Percentiles rank a stretch among this genome's conserved stretches.
Evolutionary conservation across 495 filamentous ascomycete genomes (phyloP).

Genomic region (Lophiostoma macrostomum): DNA sequence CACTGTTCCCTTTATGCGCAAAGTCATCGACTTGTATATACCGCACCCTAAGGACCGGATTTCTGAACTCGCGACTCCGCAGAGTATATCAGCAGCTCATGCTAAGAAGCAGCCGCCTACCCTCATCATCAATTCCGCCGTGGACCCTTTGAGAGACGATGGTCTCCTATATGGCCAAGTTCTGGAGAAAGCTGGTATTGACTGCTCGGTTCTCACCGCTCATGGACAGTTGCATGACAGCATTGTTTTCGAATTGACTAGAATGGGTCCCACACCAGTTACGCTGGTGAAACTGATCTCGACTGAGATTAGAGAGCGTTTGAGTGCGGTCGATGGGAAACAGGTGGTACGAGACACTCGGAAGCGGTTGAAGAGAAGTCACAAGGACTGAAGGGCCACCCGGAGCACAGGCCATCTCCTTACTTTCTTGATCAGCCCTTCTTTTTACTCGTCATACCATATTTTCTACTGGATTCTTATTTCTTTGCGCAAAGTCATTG

Average conservation of each 20-base stretch:
- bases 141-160: constrained; percentile 49
- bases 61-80: constrained; percentile 29
- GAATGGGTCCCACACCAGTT: background rate
- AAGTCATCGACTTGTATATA: constrained; percentile 8
- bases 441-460: too few species aligned
- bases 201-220: constrained; percentile 39
- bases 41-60: constrained; percentile 20
- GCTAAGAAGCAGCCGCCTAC: constrained; percentile 45
- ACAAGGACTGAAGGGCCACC: too few species aligned
- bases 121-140: constrained; percentile 46
- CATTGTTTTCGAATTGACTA: background rate
- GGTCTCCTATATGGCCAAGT: constrained; percentile 47
- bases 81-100: constrained; percentile 19
- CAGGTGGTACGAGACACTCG: too few species aligned
- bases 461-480: too few species aligned
- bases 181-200: constrained; percentile 43
- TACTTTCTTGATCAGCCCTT: too few species aligned
- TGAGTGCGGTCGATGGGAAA: too few species aligned
- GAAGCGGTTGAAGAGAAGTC: too few species aligned
- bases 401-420: too few species aligned
- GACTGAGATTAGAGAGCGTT: too few species aligned
- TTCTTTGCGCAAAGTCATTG: too few species aligned
- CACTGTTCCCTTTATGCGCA: constrained; percentile 11
- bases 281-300: background rate
- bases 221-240: constrained; percentile 16